These are phyloP conservation scores for Colletotrichum sp. DNA, from an alignment of 2,329 filamentous ascomycete genomes.

Conservation along the genomic window DNA sequence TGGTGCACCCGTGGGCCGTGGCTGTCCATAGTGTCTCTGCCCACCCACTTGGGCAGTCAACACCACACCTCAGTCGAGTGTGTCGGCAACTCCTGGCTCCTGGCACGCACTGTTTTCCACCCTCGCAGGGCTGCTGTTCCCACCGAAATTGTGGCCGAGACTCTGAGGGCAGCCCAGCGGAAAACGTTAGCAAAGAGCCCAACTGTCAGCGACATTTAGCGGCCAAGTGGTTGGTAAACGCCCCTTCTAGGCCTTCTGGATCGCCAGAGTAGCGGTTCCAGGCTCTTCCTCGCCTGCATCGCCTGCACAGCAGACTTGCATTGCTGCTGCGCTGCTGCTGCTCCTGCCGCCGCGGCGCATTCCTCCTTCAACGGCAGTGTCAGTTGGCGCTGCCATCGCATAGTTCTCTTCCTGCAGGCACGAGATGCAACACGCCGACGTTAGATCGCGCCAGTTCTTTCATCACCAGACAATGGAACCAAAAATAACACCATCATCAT, in stretches of 20 bases:
- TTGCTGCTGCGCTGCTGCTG: neutral
- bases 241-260: slow-evolving; percentile 2
- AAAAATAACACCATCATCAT: neutral
- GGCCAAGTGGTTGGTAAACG: slow-evolving; percentile 1
- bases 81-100: neutral
- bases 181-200: neutral
- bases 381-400: neutral
- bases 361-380: neutral
- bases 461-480: neutral
- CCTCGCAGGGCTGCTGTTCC: neutral
- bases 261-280: neutral
- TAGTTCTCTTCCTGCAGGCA: neutral
- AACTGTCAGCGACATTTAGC: slow-evolving; percentile 11
- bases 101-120: neutral
- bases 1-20: neutral
- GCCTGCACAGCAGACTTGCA: neutral
- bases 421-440: neutral
- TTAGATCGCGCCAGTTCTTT: neutral
- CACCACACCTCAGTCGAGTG: neutral
- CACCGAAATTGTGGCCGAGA: slow-evolving; percentile 9
- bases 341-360: neutral
- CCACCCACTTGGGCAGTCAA: neutral
- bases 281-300: neutral
- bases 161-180: neutral
- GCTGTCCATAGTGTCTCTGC: neutral